These are phyloP conservation scores for Colletotrichum sp. DNA, from an alignment of 2,329 filamentous ascomycete species.

Conservation along the genomic window DNA sequence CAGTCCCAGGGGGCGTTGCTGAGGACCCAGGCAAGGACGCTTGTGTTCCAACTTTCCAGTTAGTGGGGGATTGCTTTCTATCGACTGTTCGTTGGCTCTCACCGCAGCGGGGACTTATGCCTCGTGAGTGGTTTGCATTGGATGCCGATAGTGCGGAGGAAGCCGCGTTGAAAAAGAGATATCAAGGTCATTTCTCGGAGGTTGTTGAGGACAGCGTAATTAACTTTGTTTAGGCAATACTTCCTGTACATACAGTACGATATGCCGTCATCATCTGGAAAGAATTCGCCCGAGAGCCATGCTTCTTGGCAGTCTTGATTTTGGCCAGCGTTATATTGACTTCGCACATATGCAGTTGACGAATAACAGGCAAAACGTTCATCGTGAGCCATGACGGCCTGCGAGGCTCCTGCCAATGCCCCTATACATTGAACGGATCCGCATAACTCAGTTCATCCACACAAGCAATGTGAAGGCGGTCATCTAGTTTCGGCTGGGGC, in stretches of 20 bases:
- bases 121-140: not conserved
- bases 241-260: not conserved
- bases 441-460: not conserved
- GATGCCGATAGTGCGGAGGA: not conserved
- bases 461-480: not conserved
- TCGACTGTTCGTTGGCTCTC: not conserved
- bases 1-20: fast-evolving
- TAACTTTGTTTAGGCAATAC: not conserved
- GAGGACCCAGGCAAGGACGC: not conserved
- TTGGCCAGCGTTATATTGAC: not conserved
- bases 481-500: not conserved
- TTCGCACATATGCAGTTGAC: not conserved
- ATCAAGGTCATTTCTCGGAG: not conserved
- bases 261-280: not conserved
- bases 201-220: not conserved
- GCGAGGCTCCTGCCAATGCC: not conserved
- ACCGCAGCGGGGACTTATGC: not conserved
- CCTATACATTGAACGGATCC: not conserved
- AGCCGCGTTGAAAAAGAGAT: not conserved
- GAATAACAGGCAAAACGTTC: not conserved
- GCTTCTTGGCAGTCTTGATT: not conserved
- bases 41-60: not conserved
- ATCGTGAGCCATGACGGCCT: not conserved
- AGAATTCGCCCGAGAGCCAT: not conserved
- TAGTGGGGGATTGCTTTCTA: not conserved